phyloP scores from a whole-genome alignment of 345 rosid species.

The Geranium rotundifolium region DNA sequence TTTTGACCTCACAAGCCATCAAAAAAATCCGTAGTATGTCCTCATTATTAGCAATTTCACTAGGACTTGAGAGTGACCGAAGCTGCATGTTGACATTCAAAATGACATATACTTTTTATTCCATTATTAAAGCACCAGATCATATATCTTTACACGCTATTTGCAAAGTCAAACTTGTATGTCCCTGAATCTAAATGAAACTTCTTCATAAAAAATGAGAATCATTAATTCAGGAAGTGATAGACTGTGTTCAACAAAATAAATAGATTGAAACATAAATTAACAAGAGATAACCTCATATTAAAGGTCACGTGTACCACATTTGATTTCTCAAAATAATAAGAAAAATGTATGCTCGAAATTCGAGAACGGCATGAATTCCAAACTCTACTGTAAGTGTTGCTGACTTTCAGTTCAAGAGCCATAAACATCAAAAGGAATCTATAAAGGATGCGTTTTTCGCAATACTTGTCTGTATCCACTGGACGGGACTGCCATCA shows the following conservation, averaged over 20 bases:
- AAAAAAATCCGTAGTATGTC: conserved; percentile 79
- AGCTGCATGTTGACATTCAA: conserved; percentile 38
- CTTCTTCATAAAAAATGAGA: not conserved
- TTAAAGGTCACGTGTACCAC: not conserved
- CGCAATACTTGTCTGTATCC: too few species aligned
- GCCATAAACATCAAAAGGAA: not conserved
- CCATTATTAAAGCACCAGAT: not conserved
- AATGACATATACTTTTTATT: not conserved
- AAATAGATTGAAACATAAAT: not conserved
- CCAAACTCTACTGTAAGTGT: too few species aligned
- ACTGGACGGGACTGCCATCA: too few species aligned
- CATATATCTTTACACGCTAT: not conserved
- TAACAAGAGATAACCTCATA: not conserved
- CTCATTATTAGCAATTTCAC: conserved; percentile 72
- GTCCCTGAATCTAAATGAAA: not conserved
- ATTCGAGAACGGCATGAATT: not conserved
- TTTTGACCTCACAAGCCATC: conserved; percentile 88
- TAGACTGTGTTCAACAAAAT: not conserved
- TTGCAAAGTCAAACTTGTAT: too few species aligned
- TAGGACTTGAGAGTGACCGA: conserved; percentile 67
- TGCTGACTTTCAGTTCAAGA: not conserved
- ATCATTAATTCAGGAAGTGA: not conserved
- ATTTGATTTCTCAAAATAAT: not conserved
- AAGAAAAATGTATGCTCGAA: not conserved
- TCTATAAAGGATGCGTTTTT: not conserved